Conservation (phyloP, 1,284 basidiomycete genomes). For the Hemileccinum hortonii region DNA sequence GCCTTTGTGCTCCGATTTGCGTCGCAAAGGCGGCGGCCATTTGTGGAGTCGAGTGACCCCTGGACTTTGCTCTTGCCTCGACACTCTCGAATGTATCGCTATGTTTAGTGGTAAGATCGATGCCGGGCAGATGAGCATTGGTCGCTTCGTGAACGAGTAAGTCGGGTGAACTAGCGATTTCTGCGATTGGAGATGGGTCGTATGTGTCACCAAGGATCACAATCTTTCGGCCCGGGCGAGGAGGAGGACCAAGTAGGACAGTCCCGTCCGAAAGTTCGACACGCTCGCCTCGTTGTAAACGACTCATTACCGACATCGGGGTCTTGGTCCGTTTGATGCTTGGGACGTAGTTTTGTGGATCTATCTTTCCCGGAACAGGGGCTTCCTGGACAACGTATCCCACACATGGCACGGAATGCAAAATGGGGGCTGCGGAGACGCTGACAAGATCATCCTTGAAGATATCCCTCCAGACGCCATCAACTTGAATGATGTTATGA, state of each 20-base stretch:
- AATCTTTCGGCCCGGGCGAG: conserved; percentile 69
- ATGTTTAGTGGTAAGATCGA: conserved; percentile 56
- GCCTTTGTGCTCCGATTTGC: conserved; percentile 58
- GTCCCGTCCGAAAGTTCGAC: conserved; percentile 78
- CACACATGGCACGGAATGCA: conserved; percentile 79
- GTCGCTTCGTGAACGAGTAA: conserved; percentile 86
- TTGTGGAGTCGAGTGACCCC: conserved; percentile 91
- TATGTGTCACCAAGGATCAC: conserved; percentile 82
- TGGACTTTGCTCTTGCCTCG: conserved; percentile 64
- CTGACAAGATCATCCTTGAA: conserved; percentile 58
- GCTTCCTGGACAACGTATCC: conserved; percentile 82
- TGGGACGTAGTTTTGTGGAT: conserved; percentile 62
- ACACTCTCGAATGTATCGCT: conserved; percentile 63
- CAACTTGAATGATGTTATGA: conserved; percentile 59
- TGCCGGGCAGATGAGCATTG: conserved; percentile 80
- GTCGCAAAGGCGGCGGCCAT: conserved; percentile 87
- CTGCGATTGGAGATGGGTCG: conserved; percentile 65
- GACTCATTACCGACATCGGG: conserved; percentile 69
- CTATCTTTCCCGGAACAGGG: conserved; percentile 74
- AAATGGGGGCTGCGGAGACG: conserved; percentile 83
- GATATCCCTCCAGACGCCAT: conserved; percentile 75
- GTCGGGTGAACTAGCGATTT: conserved; percentile 61
- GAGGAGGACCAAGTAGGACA: conserved; percentile 68
- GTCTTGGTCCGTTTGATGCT: conserved; percentile 69
- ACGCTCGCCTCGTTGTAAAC: conserved; percentile 67